Conservation (phyloP, 208 protist genomes). For the Tritrichomonas musculus region DNA sequence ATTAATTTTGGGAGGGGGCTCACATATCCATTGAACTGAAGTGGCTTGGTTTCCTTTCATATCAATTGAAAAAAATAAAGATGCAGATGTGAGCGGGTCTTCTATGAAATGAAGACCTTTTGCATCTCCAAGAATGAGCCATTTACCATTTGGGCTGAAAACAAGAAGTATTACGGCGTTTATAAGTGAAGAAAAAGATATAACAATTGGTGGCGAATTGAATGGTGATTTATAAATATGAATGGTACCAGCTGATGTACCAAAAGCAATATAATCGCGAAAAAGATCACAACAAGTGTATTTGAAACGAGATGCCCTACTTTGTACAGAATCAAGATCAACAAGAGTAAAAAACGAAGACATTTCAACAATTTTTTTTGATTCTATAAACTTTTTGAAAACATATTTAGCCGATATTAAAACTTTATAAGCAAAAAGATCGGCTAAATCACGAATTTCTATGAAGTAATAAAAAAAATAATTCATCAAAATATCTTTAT, state of each 20-base stretch:
- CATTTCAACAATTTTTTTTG: neutral
- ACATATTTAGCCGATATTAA: no score
- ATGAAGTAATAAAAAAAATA: no score
- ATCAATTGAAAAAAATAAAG: neutral
- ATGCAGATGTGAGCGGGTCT: neutral
- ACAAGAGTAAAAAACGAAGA: neutral
- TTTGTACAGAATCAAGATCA: neutral
- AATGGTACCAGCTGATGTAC: neutral
- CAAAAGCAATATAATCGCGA: neutral
- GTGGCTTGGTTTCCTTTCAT: neutral
- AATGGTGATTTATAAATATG: neutral
- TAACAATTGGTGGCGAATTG: neutral
- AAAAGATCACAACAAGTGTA: neutral
- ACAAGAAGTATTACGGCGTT: neutral
- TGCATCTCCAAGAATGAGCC: neutral
- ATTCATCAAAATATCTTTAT: no score
- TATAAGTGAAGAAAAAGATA: neutral
- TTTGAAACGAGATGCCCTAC: neutral
- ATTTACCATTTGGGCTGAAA: neutral
- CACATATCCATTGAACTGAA: neutral
- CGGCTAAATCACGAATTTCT: no score
- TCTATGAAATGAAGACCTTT: conserved; percentile 15
- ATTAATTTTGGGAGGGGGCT: neutral
- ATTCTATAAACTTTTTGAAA: no score
- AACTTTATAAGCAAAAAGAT: no score